Percentiles rank a stretch among this genome's conserved stretches.
Conservation (phyloP, 495 filamentous ascomycete species). For the Parathielavia appendiculata region DNA sequence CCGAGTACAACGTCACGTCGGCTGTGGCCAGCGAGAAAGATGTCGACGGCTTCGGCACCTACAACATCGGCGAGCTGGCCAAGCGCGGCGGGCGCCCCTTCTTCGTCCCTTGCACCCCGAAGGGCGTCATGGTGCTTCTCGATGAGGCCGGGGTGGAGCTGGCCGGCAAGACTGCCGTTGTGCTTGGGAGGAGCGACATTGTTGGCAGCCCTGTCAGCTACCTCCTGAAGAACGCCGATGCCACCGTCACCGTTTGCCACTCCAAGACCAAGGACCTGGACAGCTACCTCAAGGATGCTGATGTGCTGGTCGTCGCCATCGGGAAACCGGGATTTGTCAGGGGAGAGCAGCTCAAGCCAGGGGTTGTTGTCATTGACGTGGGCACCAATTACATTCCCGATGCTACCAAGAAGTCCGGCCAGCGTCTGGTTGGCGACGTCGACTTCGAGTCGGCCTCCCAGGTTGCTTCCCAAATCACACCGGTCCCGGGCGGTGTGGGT, state of each 20-base stretch:
- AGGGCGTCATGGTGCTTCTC: slow-evolving; percentile 92
- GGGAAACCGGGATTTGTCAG: slow-evolving; percentile 81
- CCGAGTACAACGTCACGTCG: slow-evolving; percentile 83
- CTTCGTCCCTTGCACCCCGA: slow-evolving; percentile 91
- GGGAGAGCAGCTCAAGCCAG: slow-evolving; percentile 92
- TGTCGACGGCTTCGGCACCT: slow-evolving; percentile 92
- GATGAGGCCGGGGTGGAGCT: slow-evolving; percentile 77
- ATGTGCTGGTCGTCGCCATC: slow-evolving; percentile 88
- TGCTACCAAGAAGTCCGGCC: slow-evolving; percentile 85
- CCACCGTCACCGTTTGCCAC: slow-evolving; percentile 94
- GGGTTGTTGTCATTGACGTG: slow-evolving; percentile 92
- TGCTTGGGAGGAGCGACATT: slow-evolving; percentile 92
- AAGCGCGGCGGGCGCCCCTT: slow-evolving; percentile 84
- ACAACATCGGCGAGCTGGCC: slow-evolving; percentile 91
- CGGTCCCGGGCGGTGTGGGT: slow-evolving; percentile 92
- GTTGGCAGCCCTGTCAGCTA: slow-evolving; percentile 96
- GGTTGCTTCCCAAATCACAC: slow-evolving; percentile 92
- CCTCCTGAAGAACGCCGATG: slow-evolving; percentile 88
- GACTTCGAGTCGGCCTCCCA: slow-evolving; percentile 81
- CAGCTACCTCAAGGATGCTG: slow-evolving; percentile 71
- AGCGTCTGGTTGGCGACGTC: slow-evolving; percentile 92
- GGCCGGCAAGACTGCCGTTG: slow-evolving; percentile 87
- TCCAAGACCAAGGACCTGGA: slow-evolving; percentile 72
- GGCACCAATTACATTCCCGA: slow-evolving; percentile 97
- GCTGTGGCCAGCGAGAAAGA: slow-evolving; percentile 90